Percentiles rank a stretch among this genome's conserved stretches.
These are phyloP conservation scores for Rhizopogon vesiculosus DNA, from an alignment of 768 basidiomycete genomes.

Conservation along the genomic window DNA sequence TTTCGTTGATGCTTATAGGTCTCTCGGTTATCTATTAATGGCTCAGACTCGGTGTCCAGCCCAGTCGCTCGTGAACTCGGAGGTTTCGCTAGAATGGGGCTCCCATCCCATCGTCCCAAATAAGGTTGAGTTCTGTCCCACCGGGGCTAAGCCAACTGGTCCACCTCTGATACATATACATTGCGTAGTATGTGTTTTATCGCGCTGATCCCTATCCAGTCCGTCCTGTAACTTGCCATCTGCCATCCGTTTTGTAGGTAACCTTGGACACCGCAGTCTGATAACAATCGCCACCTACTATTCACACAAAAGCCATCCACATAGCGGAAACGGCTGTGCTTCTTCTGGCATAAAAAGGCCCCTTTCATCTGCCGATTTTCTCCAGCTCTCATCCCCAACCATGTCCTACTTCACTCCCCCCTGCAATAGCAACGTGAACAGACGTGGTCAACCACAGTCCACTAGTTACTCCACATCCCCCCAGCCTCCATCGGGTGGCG, in stretches of 20 bases:
- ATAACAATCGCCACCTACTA: neutral
- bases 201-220: neutral
- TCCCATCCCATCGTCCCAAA: neutral
- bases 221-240: neutral
- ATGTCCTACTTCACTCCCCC: conserved; percentile 1
- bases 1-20: neutral
- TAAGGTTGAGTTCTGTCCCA: neutral
- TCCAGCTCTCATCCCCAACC: neutral
- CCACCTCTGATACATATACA: neutral
- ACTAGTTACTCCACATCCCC: neutral
- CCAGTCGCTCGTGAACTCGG: neutral
- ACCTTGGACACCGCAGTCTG: neutral
- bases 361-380: neutral
- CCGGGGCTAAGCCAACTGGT: neutral
- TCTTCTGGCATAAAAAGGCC: neutral
- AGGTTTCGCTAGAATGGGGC: neutral
- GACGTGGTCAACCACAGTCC: neutral
- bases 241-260: neutral
- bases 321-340: neutral
- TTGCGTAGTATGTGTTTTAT: neutral
- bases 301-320: neutral
- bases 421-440: neutral
- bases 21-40: neutral
- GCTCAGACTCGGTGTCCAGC: neutral
- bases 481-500: neutral